Evolutionary conservation across 192 early-diverging fungal genomes (phyloP), one percentile per base, ranked within the genome.

Genomic region (Gonapodya sp.): DNA sequence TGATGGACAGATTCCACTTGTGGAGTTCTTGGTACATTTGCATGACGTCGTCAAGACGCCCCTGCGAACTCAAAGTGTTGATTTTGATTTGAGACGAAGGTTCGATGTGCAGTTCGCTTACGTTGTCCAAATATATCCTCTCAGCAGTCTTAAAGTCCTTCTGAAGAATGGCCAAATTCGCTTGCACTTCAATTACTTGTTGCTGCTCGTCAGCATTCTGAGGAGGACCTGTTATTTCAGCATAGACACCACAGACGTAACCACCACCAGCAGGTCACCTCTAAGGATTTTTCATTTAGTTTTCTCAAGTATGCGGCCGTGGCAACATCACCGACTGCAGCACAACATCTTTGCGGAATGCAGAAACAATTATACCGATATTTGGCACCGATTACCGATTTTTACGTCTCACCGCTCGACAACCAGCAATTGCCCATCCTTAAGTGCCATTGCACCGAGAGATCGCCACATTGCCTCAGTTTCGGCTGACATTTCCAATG

Each of bases 381-480:
- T 35, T 46, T 81, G 35, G 77, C 2, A 34, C 31, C 0, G 79
- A 1, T n/a, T 0, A 14, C 0, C 81, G 79, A 78, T 83, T 14
- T 37, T 0, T 16, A 64, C 24, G 8, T 31, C 79, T 18, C 78
- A 87, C 84, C 87, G 84, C 80, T 92, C 89, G 1, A 89, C 91
- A 72, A 92, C 86, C 16, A 82, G n/a, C 36, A 92, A 79, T 35
- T 89, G 87, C 37, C 85, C 82, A 78, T 92, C 87, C 79, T 90
- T 84, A 16, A 92, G 79, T 0, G 91, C 89, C 46, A 88, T 86
- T 18, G 81, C 36, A 73, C 86, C 85, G 8, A 92, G 82, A 8
- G 86, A 86, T 82, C 90, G 89, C 91, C 91, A 92, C 91, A 92
- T 92, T 8, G 90, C 91, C 80, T 90, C 88, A 0, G 89, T 91